phyloP scores from a whole-genome alignment of 2,329 filamentous ascomycete species.

The Aureobasidium leucospermi region DNA sequence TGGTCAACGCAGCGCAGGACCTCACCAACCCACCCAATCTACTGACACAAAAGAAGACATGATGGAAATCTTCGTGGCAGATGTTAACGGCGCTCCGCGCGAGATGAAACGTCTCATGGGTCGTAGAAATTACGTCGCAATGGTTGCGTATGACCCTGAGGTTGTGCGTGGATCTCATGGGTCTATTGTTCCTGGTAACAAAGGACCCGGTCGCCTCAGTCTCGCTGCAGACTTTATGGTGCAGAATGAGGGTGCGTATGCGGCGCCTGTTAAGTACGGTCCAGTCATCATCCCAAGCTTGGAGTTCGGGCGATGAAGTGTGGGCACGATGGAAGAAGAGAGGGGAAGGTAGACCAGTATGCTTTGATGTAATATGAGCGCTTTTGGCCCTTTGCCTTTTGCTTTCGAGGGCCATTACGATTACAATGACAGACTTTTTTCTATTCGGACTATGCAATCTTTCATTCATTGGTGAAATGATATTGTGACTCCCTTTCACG shows the following conservation, averaged over 20 bases:
- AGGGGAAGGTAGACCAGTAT: no score
- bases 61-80: constrained; percentile 98
- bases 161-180: constrained; percentile 44
- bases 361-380: no score
- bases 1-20: constrained; percentile 56
- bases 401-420: no score
- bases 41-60: constrained; percentile 98
- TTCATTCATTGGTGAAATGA: no score
- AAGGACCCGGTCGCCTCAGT: constrained; percentile 51
- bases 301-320: constrained; percentile 35
- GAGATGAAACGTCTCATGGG: constrained; percentile 84
- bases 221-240: constrained; percentile 95
- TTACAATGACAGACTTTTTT: no score
- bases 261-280: constrained; percentile 85
- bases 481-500: no score
- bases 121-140: constrained; percentile 82
- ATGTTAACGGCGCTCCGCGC: constrained; percentile 73
- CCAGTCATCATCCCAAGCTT: constrained; percentile 83
- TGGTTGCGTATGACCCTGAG: constrained; percentile 91
- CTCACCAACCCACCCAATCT: constrained; percentile 39
- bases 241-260: constrained; percentile 78
- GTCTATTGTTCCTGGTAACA: constrained; percentile 20
- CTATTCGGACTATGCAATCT: no score
- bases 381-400: no score
- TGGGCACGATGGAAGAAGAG: no score